Base-by-base conservation (phyloP, 306 rosid species). In the Carpinus fangiana region DNA sequence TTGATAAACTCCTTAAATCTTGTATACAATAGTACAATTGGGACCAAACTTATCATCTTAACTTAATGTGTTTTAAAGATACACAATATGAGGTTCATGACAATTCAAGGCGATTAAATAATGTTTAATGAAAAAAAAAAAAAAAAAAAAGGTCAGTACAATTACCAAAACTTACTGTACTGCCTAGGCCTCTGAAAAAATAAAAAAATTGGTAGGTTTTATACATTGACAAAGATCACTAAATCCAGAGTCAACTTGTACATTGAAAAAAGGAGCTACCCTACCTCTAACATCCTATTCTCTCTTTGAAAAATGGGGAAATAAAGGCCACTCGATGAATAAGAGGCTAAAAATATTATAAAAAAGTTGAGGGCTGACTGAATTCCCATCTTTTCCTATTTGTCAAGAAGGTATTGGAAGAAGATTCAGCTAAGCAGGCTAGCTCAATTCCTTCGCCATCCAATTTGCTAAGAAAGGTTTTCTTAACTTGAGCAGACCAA, bases 401-500 rank as follows among this genome's bases (percentile, higher is more conserved):
- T 64, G 47, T 8, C 20, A 16, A 34, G 70, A 31, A 31, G 34
- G 34, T 31, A 8, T 66, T 46, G 10, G 72, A 66, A 38, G 50
- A 66, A 38, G 13, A 66, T 38, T 38, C 72, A 18, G 51, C 9
- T 41, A 11, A 36, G 68, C 18, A 28, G 43, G 68, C 68, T 9
- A 61, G 41, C n/a, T 61, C 50, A 9, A 38, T 36, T 18, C 26
- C 50, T 66, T 66, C 12, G 28, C 9, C 71, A 38, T 18, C 13
- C 46, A 28, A 66, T 7, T 36, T 66, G 20, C 23, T 28, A n/a
- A 41, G 14, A 17, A 17, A 17, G 72, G 51, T 66, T 41, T 66
- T 34, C 72, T 80, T 73, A 80, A 73, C 55, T 47, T 76, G 81
- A 70, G 74, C 72, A 68, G 54, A 68, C 21, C 34, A 23, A 68